Conservation (phyloP, 73 alveolate genomes). For the Paramecium sonneborni region DNA sequence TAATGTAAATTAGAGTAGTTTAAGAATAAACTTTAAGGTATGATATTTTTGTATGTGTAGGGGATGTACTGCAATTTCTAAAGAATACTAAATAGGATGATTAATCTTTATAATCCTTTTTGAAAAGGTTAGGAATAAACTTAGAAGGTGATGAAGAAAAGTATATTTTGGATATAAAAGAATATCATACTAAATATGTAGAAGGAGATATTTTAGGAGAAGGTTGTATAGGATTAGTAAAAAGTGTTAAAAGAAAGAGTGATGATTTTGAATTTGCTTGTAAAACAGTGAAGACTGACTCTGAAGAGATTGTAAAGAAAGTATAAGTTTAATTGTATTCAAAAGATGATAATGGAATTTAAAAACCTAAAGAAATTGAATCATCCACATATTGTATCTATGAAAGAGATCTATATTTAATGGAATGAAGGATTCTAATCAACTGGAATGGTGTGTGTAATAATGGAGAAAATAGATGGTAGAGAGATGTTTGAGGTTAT, state of each 20-base stretch:
- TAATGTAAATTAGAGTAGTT: background rate
- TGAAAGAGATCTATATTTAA: constrained; percentile 52
- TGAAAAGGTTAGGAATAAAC: background rate
- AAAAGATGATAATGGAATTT: constrained; percentile 60
- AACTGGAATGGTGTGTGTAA: constrained; percentile 57
- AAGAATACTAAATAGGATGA: background rate
- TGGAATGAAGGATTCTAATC: constrained; percentile 57
- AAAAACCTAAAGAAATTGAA: constrained; percentile 41
- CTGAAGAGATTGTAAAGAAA: constrained; percentile 60
- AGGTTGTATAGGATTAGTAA: constrained; percentile 66
- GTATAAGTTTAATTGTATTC: background rate
- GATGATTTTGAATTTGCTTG: constrained; percentile 60
- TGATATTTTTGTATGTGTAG: background rate
- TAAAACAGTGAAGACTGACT: constrained; percentile 62
- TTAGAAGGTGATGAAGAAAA: background rate
- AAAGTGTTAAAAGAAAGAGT: constrained; percentile 49
- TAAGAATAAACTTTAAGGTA: constrained; percentile 43
- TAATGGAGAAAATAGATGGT: constrained; percentile 60
- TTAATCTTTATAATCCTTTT: background rate
- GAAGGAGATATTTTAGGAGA: constrained; percentile 66
- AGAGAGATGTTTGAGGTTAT: constrained; percentile 67
- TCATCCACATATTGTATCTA: constrained; percentile 60
- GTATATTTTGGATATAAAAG: constrained; percentile 20
- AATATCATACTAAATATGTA: background rate
- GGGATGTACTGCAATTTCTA: background rate